Base-by-base conservation (phyloP, 768 basidiomycete species). In the Lyophyllum semitale region DNA sequence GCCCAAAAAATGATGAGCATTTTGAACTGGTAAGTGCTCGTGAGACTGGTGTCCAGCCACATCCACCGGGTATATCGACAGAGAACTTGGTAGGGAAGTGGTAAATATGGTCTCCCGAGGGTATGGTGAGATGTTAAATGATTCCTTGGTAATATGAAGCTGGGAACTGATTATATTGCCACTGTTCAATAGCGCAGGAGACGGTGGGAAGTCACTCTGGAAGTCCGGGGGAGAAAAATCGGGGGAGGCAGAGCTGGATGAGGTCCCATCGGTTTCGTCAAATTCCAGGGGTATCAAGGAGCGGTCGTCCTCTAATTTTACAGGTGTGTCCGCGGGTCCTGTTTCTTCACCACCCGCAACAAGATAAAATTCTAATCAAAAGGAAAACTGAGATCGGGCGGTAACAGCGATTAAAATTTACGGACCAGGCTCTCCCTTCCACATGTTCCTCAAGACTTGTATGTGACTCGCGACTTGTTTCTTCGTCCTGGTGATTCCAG, bases 391-490 rank as follows among this genome's bases (percentile, higher is more conserved):
- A 48, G 47, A 53, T 25, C 49, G 56, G 56, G 48, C 9, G 43
- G 41, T 32, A 35, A 49, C 51, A 59, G 47, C 29, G 48, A n/a
- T 52, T 53, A 45, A 52, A 46, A 43, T 3, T 22, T 33, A 62
- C 75, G 30, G 54, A 88, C 90, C 86, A 76, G 85, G 79, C 55
- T 88, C 84, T 22, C 89, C 90, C 68, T 91, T 91, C 89, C 89
- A 91, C 90, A 92, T 92, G 66, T 92, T 92, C 48, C 89, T 77
- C 51, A 91, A 69, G 53, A 91, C 90, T 66, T 93, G 91, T 49
- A 93, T 89, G 64, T 93, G 91, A 69, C 87, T 89, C n/a, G 91
- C 91, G 59, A 93, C 91, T 69, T 93, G 91, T 70, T 93, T 92
- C 78, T 92, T 92, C 42, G 88, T 80, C 38, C 91, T 85, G 25